Evolutionary conservation across 768 basidiomycete genomes (phyloP).

Genomic region (Termitomyces sp.): DNA sequence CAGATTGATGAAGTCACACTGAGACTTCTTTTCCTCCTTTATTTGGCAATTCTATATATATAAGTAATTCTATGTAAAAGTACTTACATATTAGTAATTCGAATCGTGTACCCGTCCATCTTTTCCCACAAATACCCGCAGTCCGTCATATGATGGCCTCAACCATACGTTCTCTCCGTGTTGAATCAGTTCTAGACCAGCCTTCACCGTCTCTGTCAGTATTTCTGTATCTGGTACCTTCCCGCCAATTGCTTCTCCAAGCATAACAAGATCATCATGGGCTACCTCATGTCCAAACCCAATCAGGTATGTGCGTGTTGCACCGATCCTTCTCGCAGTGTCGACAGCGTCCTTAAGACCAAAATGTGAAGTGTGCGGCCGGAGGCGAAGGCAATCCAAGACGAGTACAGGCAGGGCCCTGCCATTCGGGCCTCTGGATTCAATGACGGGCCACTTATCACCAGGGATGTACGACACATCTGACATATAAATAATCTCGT

Average conservation of each 20-base stretch:
- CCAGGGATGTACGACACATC: slow-evolving; percentile 82
- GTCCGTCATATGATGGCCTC: slow-evolving; percentile 71
- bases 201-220: slow-evolving; percentile 27
- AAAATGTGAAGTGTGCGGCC: slow-evolving; percentile 72
- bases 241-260: slow-evolving; percentile 48
- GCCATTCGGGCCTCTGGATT: slow-evolving; percentile 13
- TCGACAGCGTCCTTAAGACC: slow-evolving; percentile 61
- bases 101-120: slow-evolving; percentile 44
- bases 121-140: slow-evolving; percentile 45
- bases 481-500: slow-evolving; percentile 69
- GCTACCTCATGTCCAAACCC: slow-evolving; percentile 75
- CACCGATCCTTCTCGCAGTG: slow-evolving; percentile 50
- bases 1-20: slow-evolving; percentile 9
- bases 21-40: slow-evolving; percentile 8
- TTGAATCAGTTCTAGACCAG: slow-evolving; percentile 41
- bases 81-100: slow-evolving; percentile 29
- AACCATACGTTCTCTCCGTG: slow-evolving; percentile 51
- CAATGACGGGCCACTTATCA: slow-evolving; percentile 54
- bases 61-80: neutral
- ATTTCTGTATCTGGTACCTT: slow-evolving; percentile 20
- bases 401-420: slow-evolving; percentile 51
- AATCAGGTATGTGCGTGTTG: slow-evolving; percentile 60
- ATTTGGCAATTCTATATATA: neutral
- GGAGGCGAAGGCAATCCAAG: slow-evolving; percentile 70
- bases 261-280: slow-evolving; percentile 71